phyloP scores from a whole-genome alignment of 1,139 yeast species.

The Debaryomyces nepalensis region DNA sequence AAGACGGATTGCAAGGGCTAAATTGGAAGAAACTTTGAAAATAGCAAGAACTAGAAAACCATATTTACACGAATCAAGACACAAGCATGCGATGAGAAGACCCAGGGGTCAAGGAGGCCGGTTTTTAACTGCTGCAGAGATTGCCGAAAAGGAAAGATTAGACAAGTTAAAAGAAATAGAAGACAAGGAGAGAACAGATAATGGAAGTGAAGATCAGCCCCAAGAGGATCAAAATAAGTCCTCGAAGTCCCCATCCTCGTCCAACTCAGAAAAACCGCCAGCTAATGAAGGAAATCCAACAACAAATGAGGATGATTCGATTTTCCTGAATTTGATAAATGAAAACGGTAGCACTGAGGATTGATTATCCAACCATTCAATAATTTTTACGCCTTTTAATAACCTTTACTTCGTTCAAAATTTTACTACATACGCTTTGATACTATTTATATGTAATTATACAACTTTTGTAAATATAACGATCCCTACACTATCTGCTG shows the following conservation, averaged over 20 bases:
- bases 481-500: constrained; percentile 8
- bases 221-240: constrained; percentile 6
- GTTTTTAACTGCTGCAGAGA: constrained; percentile 94
- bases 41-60: constrained; percentile 93
- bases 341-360: constrained; percentile 15
- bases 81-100: constrained; percentile 98
- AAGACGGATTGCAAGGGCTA: constrained; percentile 91
- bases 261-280: constrained; percentile 5
- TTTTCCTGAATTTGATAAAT: constrained; percentile 22
- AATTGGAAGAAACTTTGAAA: constrained; percentile 83
- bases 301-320: constrained; percentile 20
- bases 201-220: constrained; percentile 6
- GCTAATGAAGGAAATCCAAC: constrained; percentile 1
- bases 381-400: neutral
- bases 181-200: constrained; percentile 26
- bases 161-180: constrained; percentile 53
- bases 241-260: neutral
- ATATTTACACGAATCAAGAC: constrained; percentile 94
- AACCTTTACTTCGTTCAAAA: neutral
- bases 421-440: constrained; percentile 6
- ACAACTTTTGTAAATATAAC: constrained; percentile 8
- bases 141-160: constrained; percentile 76
- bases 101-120: constrained; percentile 99
- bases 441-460: constrained; percentile 6
- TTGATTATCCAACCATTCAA: neutral